phyloP scores from a whole-genome alignment of 345 rosid species.

The Eucalyptus melliodora region DNA sequence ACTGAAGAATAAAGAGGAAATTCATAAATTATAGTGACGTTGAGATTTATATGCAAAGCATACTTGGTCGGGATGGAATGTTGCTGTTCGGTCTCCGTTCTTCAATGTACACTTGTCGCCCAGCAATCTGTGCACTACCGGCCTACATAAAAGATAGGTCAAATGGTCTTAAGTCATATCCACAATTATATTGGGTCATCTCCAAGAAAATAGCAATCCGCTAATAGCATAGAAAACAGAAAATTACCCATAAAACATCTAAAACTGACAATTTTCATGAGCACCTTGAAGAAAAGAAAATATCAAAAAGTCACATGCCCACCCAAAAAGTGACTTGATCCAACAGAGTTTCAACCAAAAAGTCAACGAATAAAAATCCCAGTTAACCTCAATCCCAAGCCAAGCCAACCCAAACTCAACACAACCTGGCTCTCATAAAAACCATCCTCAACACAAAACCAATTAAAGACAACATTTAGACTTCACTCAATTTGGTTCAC shows the following conservation, averaged over 20 bases:
- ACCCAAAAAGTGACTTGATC: neutral
- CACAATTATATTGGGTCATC: neutral
- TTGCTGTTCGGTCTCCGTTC: constrained; percentile 57
- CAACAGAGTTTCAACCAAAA: neutral
- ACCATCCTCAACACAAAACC: neutral
- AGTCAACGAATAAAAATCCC: neutral
- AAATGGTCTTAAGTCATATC: neutral
- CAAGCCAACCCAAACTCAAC: neutral
- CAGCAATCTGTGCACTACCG: constrained; percentile 37
- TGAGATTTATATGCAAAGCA: neutral
- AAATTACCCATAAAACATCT: neutral
- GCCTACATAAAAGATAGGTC: constrained; percentile 14
- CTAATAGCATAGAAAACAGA: neutral
- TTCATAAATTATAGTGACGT: neutral
- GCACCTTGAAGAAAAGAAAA: neutral
- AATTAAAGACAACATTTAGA: neutral
- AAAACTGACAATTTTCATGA: neutral
- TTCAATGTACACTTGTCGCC: constrained; percentile 55
- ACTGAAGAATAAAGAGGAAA: neutral
- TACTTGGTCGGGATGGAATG: constrained; percentile 56
- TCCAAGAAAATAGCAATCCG: neutral
- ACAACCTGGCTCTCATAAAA: neutral
- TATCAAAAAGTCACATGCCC: neutral
- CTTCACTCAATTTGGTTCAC: neutral
- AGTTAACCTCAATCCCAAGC: neutral